Evolutionary conservation across 305 asterid species (phyloP), one percentile per base, ranked within the genome.

Genomic region (Rubia tinctorum): DNA sequence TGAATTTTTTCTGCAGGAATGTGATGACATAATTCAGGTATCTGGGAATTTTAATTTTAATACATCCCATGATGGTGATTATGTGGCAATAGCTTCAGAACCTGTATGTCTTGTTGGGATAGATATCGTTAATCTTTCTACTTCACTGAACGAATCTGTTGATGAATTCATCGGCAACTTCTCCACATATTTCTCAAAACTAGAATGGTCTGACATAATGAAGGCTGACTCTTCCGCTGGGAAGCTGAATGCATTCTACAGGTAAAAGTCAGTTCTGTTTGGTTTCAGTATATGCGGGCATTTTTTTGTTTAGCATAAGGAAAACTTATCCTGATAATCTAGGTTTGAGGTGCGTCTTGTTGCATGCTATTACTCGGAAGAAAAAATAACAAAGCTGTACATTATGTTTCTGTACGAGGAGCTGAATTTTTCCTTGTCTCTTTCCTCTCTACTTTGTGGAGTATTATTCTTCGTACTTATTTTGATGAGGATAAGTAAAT

Each of bases 81-180:
- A 87, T 76, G 99, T 90, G 51, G 97, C 87, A 39, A 89, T 94
- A 82, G 98, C 98, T 80, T 94, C 96, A 69, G 99, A 94, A 83
- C 97, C 98, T 49, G 40, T 92, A 68, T 94, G 92, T 80, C 86
- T 92, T 43, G 96, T 90, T 77, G 99, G 99, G 30, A 78, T 92
- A 88, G 98, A 94, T 80, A 83, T 94, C 6, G 96, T 83, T 69
- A 79, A 91, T 82, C 80, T 76, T 78, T 81, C 86, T 39, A 12
- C 84, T 77, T 97, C 95, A 22, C 77, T 67, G 79, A 90, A 90
- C 69, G 97, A 92, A 77, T 78, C 95, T 13, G 91, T 87, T 18
- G 69, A 77, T 2, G 79, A 84, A 62, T 94, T 88, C 80, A 77
- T 92, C 71, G 75, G 72, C 73, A 86, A 81, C 73, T 92, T 94